Conservation (phyloP, 768 basidiomycete species). For the Trichaptum fuscoviolaceum region DNA sequence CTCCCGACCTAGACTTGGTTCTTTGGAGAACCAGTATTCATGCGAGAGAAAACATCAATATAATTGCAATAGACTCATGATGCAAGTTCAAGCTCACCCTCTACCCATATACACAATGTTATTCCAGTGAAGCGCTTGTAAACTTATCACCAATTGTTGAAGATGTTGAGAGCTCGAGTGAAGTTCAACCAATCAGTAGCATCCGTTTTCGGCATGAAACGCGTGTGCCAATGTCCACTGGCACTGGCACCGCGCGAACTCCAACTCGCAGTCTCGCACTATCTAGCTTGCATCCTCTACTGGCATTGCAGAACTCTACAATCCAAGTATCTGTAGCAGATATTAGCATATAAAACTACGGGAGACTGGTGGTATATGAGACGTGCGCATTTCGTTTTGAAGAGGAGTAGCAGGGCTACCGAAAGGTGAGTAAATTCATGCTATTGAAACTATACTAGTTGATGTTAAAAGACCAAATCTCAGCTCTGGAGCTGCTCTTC, state of each 20-base stretch:
- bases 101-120: not conserved
- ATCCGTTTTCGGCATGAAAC: not conserved
- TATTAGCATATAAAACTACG: not conserved
- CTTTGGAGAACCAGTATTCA: not conserved
- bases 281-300: too few relatives aligned
- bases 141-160: not conserved
- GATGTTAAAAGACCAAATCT: not conserved
- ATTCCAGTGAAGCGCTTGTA: too few relatives aligned
- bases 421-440: not conserved
- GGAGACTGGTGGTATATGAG: not conserved
- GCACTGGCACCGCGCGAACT: too few relatives aligned
- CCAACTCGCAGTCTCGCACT: too few relatives aligned
- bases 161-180: not conserved
- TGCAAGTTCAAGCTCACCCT: not conserved
- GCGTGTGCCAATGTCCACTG: too few relatives aligned
- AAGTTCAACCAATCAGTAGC: not conserved
- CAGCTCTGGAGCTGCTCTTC: not conserved
- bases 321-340: not conserved
- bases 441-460: not conserved
- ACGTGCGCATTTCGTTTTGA: not conserved
- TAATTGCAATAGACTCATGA: not conserved
- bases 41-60: not conserved
- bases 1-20: not conserved
- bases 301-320: too few relatives aligned
- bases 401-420: not conserved